phyloP scores from a whole-genome alignment of 139 green algal species.

The Edaphochlamys debaryana region DNA sequence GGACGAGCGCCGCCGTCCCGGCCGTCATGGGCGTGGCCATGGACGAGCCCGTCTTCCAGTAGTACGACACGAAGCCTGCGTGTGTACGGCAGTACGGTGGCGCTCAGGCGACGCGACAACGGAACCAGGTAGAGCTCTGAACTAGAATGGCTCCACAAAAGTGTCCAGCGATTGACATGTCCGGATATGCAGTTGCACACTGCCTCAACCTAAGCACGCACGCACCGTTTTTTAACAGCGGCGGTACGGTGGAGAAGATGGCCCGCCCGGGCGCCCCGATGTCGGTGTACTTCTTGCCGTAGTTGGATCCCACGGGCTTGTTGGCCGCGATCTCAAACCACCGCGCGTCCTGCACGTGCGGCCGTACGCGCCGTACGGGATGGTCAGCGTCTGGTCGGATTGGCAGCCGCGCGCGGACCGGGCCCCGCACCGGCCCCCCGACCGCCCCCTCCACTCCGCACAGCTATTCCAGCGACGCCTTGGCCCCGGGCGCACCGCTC shows the following conservation, averaged over 20 bases:
- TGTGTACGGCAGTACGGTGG: background rate
- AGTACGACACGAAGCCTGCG: background rate
- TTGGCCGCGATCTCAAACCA: background rate
- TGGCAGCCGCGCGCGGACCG: too few species aligned
- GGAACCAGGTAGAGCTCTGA: too few species aligned
- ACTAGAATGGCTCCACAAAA: too few species aligned
- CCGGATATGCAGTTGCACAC: too few species aligned
- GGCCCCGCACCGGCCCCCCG: too few species aligned
- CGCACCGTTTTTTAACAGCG: background rate
- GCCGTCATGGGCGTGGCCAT: conserved; percentile 41
- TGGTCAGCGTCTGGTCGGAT: too few species aligned
- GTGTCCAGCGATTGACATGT: too few species aligned
- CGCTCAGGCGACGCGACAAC: too few species aligned
- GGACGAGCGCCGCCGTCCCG: conserved; percentile 33
- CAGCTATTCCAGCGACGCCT: too few species aligned
- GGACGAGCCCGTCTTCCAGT: conserved; percentile 4
- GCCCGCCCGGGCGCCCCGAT: conserved; percentile 1
- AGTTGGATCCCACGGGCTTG: conserved; percentile 11
- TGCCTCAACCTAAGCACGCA: too few species aligned
- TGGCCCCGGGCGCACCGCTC: too few species aligned
- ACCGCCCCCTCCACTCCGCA: background rate
- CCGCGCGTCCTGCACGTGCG: background rate
- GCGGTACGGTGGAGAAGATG: conserved; percentile 17
- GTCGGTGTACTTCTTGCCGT: background rate
- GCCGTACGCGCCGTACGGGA: background rate